Percentiles rank a stretch among this genome's conserved stretches.
Evolutionary conservation across 208 protist species (phyloP).

Genomic region (Trypanosoma rangeli): DNA sequence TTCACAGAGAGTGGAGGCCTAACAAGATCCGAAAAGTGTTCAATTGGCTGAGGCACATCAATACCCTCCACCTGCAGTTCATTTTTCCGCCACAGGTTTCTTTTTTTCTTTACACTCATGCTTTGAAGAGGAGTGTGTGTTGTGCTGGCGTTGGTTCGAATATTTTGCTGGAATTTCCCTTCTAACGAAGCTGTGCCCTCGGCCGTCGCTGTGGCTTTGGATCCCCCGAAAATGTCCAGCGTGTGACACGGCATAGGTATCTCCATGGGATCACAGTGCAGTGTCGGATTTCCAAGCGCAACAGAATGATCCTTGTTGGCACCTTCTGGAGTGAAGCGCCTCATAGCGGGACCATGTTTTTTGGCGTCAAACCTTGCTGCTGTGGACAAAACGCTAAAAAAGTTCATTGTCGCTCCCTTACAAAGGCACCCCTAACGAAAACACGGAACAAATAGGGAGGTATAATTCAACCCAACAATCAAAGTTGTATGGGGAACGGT

Average conservation of each 20-base stretch:
- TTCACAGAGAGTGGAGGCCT: slow-evolving; percentile 77
- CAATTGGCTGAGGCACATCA: slow-evolving; percentile 79
- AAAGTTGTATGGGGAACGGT: background rate
- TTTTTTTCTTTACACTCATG: slow-evolving; percentile 77
- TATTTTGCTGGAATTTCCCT: background rate
- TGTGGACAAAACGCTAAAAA: slow-evolving; percentile 61
- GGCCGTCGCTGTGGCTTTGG: background rate
- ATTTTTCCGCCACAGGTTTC: slow-evolving; percentile 82
- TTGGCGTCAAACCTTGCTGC: slow-evolving; percentile 57
- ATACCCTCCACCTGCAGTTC: slow-evolving; percentile 74
- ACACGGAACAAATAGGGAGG: slow-evolving; percentile 14
- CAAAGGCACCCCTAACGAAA: slow-evolving; percentile 10
- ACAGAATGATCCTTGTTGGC: slow-evolving; percentile 1
- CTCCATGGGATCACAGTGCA: slow-evolving; percentile 10
- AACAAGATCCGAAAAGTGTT: slow-evolving; percentile 83
- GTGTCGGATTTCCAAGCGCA: slow-evolving; percentile 8
- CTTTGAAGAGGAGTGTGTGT: slow-evolving; percentile 52
- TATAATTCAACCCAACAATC: background rate
- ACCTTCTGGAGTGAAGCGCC: slow-evolving; percentile 52
- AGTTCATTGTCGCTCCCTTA: slow-evolving; percentile 40
- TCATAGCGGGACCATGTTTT: slow-evolving; percentile 53
- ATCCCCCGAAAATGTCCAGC: slow-evolving; percentile 54
- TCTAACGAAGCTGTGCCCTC: background rate
- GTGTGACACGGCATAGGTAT: slow-evolving; percentile 47
- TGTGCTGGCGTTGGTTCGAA: background rate